Percentiles rank a stretch among this genome's conserved stretches.
phyloP scores from a whole-genome alignment of 2,329 filamentous ascomycete genomes.

The Massarina eburnea region DNA sequence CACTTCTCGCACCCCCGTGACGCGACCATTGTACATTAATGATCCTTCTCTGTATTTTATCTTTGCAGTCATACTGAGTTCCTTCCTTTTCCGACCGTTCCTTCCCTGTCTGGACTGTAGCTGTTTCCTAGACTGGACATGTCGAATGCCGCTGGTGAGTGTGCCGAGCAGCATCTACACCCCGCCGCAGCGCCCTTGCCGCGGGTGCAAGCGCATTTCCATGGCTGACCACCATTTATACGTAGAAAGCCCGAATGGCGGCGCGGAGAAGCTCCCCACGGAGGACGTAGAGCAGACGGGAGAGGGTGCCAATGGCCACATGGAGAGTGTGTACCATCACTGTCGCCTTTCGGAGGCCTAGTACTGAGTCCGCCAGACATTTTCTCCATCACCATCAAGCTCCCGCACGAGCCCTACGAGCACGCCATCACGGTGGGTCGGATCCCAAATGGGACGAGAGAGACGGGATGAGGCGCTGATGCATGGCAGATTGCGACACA shows the following conservation, averaged over 20 bases:
- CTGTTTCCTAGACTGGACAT: not conserved
- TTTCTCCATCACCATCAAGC: slow-evolving; percentile 74
- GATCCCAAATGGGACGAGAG: not conserved
- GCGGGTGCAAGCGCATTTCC: not conserved
- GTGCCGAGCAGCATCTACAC: not conserved
- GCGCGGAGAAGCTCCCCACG: slow-evolving; percentile 23
- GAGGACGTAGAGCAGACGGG: slow-evolving; percentile 21
- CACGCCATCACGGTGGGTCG: slow-evolving; percentile 77
- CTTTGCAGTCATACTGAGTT: slow-evolving; percentile 17
- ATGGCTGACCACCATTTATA: slow-evolving; percentile 25
- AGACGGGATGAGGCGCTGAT: slow-evolving; percentile 18
- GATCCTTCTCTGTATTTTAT: slow-evolving; percentile 33
- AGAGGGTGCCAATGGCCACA: slow-evolving; percentile 29
- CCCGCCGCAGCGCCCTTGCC: not conserved
- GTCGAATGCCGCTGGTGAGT: not conserved
- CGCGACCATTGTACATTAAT: slow-evolving; percentile 37
- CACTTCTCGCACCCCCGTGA: slow-evolving; percentile 5
- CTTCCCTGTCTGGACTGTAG: slow-evolving; percentile 17
- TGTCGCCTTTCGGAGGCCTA: not conserved
- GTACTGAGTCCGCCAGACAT: slow-evolving; percentile 46
- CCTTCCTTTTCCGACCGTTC: slow-evolving; percentile 27
- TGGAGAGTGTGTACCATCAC: slow-evolving; percentile 31
- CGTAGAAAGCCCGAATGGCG: slow-evolving; percentile 30
- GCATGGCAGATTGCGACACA: slow-evolving; percentile 74
- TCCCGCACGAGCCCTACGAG: slow-evolving; percentile 77